Evolutionary conservation across 139 green algal genomes (phyloP), one percentile per base, ranked within the genome.

Genomic region (Chlamydomonas incerta): DNA sequence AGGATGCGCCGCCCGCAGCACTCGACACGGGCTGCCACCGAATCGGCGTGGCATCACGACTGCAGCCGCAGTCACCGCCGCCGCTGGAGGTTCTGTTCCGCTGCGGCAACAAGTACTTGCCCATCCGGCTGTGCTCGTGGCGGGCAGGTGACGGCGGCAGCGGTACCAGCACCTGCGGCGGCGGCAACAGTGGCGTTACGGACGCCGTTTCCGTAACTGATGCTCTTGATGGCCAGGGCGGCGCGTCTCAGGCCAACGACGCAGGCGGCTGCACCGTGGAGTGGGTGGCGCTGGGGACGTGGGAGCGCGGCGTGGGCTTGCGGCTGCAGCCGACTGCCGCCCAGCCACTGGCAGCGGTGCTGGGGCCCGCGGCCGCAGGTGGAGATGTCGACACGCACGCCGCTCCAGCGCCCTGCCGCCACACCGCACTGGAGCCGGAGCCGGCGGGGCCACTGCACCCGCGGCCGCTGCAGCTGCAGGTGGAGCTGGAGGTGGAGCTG

Each of bases 401-500:
- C 31, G 8, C n/a, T n/a, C n/a, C n/a, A n/a, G n/a, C 31, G 66
- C 1, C 28, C 29, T 31, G 72, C 72, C 2, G 24, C 29, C 24
- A 13, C 8, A 9, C 8, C 1, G 41, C 17, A 26, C 15, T 50
- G 2, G 17, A 60, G 57, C 34, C 34, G 35, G 58, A 82, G 31
- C 57, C 35, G 23, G 14, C 26, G 60, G 28, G 23, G 28, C 29
- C 0, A 4, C 3, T 15, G 37, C 57, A 83, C 29, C 24, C 71
- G 60, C 35, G 17, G 58, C 62, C n/a, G 60, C 62, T 62, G 35
- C 75, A 72, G 75, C 37, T 83, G 75, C 10, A 74, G 20, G 9
- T 83, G 29, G 63, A 83, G 63, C 46, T 74, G 77, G 41, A 31
- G 60, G 37, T 62, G 60, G 60, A 72, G 75, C 28, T 83, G 75